phyloP scores from a whole-genome alignment of 768 basidiomycete genomes.

The Hysterangium stoloniferum region DNA sequence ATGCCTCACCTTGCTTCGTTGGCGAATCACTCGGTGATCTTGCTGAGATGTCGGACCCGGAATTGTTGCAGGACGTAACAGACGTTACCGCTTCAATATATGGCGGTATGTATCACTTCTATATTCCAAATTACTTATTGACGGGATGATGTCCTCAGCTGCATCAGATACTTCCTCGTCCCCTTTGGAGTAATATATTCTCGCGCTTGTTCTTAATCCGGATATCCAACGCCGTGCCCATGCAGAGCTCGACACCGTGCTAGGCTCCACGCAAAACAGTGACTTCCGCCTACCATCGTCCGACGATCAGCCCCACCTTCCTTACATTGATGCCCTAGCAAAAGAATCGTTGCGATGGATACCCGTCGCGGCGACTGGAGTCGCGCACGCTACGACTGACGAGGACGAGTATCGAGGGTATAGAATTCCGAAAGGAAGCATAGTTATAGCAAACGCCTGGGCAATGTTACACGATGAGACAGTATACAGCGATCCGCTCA shows the following conservation, averaged over 20 bases:
- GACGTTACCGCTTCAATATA: background rate
- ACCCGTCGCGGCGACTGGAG: background rate
- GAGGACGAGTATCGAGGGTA: conserved; percentile 15
- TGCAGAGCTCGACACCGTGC: conserved; percentile 14
- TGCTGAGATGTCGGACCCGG: background rate
- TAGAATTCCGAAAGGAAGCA: conserved; percentile 14
- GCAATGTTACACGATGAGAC: conserved; percentile 9
- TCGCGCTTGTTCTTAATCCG: conserved; percentile 17
- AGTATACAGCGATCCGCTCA: conserved; percentile 11
- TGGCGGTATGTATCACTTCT: conserved; percentile 6
- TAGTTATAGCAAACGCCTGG: conserved; percentile 15
- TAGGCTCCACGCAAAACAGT: background rate
- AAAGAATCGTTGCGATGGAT: conserved; percentile 12
- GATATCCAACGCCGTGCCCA: conserved; percentile 14
- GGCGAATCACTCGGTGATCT: background rate
- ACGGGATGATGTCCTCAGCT: background rate
- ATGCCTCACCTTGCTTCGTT: conserved; percentile 2
- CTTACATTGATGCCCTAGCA: conserved; percentile 11
- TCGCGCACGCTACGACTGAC: conserved; percentile 3
- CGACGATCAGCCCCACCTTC: conserved; percentile 9
- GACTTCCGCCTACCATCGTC: conserved; percentile 12
- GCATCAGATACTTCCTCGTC: conserved; percentile 16
- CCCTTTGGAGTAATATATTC: conserved; percentile 13
- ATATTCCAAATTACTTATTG: background rate
- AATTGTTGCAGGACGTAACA: background rate